A percentile compares a stretch with the other conserved stretches of the same genome.
These are phyloP conservation scores for Nakazawaea populi DNA, from an alignment of 805 yeast species.

Conservation along the genomic window DNA sequence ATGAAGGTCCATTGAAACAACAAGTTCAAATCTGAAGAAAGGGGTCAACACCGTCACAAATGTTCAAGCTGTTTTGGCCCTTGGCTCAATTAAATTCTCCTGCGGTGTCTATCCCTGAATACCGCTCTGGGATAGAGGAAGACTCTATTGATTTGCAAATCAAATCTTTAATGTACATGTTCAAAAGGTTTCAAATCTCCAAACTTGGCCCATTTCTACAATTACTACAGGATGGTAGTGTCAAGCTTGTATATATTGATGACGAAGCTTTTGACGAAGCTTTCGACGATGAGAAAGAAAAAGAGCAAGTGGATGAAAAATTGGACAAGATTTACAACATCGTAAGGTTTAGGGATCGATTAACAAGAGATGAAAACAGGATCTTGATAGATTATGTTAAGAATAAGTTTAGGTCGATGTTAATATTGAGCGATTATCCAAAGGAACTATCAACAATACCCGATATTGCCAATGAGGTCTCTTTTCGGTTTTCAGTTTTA, in stretches of 20 bases:
- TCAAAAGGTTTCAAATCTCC: constrained; percentile 42
- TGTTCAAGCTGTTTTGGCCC: constrained; percentile 29
- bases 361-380: constrained; percentile 55
- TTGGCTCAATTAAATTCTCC: constrained; percentile 20
- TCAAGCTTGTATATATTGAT: constrained; percentile 17
- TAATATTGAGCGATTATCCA: constrained; percentile 49
- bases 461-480: constrained; percentile 15
- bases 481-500: constrained; percentile 32
- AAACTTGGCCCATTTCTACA: constrained; percentile 36
- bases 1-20: too few species aligned
- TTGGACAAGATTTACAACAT: constrained; percentile 53
- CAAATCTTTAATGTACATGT: constrained; percentile 53
- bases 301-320: constrained; percentile 24
- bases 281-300: neutral
- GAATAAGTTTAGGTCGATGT: constrained; percentile 58
- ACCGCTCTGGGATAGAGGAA: constrained; percentile 37
- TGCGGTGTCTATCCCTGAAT: constrained; percentile 44
- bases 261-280: neutral
- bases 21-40: too few species aligned
- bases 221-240: constrained; percentile 21
- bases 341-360: constrained; percentile 30
- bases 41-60: constrained; percentile 2
- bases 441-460: constrained; percentile 27
- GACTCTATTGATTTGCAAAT: constrained; percentile 61
- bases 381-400: constrained; percentile 61